Base-by-base conservation (phyloP, 1,139 yeast species). In the Wickerhamomyces sp. region DNA sequence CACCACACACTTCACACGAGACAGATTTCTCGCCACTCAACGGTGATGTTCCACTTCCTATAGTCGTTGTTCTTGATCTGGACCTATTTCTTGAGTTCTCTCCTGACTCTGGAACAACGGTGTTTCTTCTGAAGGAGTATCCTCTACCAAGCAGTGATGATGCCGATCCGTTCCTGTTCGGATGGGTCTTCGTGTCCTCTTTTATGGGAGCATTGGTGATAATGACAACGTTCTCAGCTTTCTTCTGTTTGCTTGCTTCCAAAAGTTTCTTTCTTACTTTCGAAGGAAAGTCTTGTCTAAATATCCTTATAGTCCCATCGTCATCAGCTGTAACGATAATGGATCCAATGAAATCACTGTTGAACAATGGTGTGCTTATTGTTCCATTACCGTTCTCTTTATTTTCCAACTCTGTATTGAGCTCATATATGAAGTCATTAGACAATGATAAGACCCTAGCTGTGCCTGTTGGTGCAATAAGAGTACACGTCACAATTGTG, bases 381-480 rank as follows among this genome's bases (percentile, higher is more conserved):
- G 8, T 20, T 12, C 29, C 35, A 20, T 26, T 25, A 4, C 24
- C 19, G 3, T 6, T 12, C n/a, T 15, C 18, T 11, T 28, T 26
- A 22, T 22, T 61, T 48, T 32, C 33, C 30, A 59, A 58, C 26
- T 61, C 61, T 25, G 54, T 59, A 27, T 68, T 65, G 39, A 84
- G 57, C 42, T 85, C 94, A 54, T 71, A 87, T 4, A 88, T 75
- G 4, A 84, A 75, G 53, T 88, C 96, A 51, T 83, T 83, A 1
- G 94, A 81, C 28, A 79, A 63, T 32, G 81, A 79, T 33, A 88
- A 58, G 13, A 82, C 62, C 38, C 74, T 76, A 39, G 74, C 69
- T 0, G 96, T 80, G 3, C 66, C 64, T n/a, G 72, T 62, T 0
- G 96, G 96, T 0, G 95, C 96, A 61, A 87, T 77, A 1, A 76